These are phyloP conservation scores for Colletotrichum shisoi DNA, from an alignment of 2,329 filamentous ascomycete genomes.

Conservation along the genomic window DNA sequence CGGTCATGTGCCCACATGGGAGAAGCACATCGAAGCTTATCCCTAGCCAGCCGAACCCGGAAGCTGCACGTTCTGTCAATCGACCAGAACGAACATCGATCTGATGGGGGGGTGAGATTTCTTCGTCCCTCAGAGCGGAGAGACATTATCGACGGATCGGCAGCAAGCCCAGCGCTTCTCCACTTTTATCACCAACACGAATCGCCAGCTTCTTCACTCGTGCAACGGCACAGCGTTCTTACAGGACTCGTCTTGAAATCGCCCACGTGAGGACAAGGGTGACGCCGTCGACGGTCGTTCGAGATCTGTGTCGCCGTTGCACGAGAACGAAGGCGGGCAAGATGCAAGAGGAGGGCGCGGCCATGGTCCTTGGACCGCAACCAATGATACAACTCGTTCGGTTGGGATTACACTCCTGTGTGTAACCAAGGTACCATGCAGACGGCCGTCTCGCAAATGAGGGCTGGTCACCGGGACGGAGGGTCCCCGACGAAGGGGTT, in stretches of 20 bases:
- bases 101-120: background rate
- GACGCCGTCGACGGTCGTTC: conserved; percentile 18
- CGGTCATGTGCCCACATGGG: background rate
- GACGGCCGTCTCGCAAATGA: background rate
- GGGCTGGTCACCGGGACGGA: background rate
- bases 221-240: background rate
- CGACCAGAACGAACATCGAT: background rate
- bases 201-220: background rate
- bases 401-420: background rate
- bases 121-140: too few species aligned
- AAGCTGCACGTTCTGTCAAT: background rate
- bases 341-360: background rate
- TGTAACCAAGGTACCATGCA: background rate
- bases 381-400: conserved; percentile 1
- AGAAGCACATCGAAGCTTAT: background rate
- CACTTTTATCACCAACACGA: background rate
- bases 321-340: background rate
- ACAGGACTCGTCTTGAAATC: background rate
- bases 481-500: background rate
- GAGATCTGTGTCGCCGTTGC: conserved; percentile 14
- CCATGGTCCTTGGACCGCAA: background rate
- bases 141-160: background rate
- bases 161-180: background rate
- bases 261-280: conserved; percentile 20
- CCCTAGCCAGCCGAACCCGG: background rate